Conservation (phyloP, 768 basidiomycete species). For the Neoboletus brunneissimus region DNA sequence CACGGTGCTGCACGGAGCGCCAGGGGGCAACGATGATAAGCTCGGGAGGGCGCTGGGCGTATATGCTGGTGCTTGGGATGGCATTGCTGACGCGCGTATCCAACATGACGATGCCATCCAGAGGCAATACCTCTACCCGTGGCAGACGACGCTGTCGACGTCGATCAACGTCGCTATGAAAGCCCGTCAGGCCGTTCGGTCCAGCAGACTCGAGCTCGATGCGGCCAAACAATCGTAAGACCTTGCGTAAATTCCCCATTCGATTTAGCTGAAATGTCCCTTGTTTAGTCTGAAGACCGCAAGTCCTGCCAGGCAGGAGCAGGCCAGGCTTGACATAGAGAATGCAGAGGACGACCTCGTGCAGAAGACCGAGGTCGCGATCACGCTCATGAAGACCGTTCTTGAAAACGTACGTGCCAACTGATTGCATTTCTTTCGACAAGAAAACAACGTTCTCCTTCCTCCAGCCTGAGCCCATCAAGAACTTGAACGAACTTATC, state of each 20-base stretch:
- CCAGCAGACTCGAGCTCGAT: slow-evolving; percentile 84
- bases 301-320: slow-evolving; percentile 76
- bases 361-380: slow-evolving; percentile 96
- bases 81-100: slow-evolving; percentile 73
- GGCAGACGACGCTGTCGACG: slow-evolving; percentile 84
- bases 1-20: slow-evolving; percentile 41
- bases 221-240: slow-evolving; percentile 84
- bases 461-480: slow-evolving; percentile 89
- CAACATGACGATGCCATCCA: slow-evolving; percentile 75
- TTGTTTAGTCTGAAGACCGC: slow-evolving; percentile 72
- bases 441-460: not conserved
- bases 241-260: not conserved
- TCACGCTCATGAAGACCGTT: slow-evolving; percentile 96
- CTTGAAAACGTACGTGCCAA: slow-evolving; percentile 82
- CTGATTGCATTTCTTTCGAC: not conserved
- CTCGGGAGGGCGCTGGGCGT: slow-evolving; percentile 74
- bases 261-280: not conserved
- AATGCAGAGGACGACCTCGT: slow-evolving; percentile 95
- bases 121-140: slow-evolving; percentile 69
- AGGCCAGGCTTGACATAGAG: slow-evolving; percentile 87
- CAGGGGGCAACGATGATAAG: slow-evolving; percentile 55
- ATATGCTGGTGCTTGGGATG: slow-evolving; percentile 84
- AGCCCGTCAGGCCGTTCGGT: slow-evolving; percentile 78
- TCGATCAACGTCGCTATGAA: slow-evolving; percentile 90
- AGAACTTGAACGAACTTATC: slow-evolving; percentile 87